A percentile compares a stretch with the other conserved stretches of the same genome.
These are phyloP conservation scores for Gymnopus androsaceus DNA, from an alignment of 1,284 basidiomycete genomes.

Conservation along the genomic window DNA sequence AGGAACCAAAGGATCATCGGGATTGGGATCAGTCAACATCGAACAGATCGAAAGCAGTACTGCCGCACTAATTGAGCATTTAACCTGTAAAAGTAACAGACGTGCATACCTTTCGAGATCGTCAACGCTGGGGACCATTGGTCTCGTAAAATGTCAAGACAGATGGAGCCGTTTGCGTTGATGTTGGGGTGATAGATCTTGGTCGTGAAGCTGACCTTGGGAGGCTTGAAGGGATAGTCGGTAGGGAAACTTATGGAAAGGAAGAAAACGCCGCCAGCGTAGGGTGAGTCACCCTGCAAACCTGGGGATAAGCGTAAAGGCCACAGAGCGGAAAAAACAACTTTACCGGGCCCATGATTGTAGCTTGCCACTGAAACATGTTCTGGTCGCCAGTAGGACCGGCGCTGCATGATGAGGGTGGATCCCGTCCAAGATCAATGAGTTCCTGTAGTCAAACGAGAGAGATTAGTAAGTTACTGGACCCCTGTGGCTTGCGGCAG, in stretches of 20 bases:
- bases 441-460: slow-evolving; percentile 89
- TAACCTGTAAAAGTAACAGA: neutral
- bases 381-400: slow-evolving; percentile 84
- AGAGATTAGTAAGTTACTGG: slow-evolving; percentile 7
- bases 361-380: slow-evolving; percentile 98
- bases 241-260: slow-evolving; percentile 90
- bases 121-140: slow-evolving; percentile 99
- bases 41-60: slow-evolving; percentile 94
- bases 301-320: slow-evolving; percentile 15
- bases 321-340: slow-evolving; percentile 24
- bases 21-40: slow-evolving; percentile 96
- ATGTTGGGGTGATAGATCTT: slow-evolving; percentile 94
- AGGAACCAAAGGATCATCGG: slow-evolving; percentile 85
- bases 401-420: slow-evolving; percentile 95
- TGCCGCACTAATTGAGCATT: slow-evolving; percentile 32
- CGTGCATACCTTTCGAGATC: slow-evolving; percentile 88
- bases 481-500: slow-evolving; percentile 17
- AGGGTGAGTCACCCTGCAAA: slow-evolving; percentile 86
- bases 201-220: slow-evolving; percentile 97
- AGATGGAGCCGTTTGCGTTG: slow-evolving; percentile 98
- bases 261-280: slow-evolving; percentile 97
- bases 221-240: slow-evolving; percentile 99
- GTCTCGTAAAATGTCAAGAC: slow-evolving; percentile 95
- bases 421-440: slow-evolving; percentile 95
- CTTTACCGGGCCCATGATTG: slow-evolving; percentile 96